Evolutionary conservation across 768 basidiomycete species (phyloP).

Genomic region (Guyanaporus albipodus): DNA sequence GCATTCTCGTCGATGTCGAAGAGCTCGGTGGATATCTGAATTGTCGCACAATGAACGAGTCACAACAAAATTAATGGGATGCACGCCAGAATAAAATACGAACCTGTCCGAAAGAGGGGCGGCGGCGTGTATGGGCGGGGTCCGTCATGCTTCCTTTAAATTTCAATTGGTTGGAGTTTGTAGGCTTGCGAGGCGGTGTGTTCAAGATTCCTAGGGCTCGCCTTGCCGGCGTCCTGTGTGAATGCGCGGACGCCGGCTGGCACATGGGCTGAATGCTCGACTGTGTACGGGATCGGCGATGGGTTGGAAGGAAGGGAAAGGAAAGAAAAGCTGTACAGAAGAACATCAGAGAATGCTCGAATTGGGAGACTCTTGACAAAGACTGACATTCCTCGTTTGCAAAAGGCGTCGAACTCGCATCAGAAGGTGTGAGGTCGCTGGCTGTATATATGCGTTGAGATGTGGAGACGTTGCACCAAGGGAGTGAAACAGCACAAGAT

Average conservation of each 20-base stretch:
- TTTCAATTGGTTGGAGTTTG: slow-evolving; percentile 51
- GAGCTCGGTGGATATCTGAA: slow-evolving; percentile 49
- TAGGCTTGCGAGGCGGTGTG: slow-evolving; percentile 67
- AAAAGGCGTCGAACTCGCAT: slow-evolving; percentile 45
- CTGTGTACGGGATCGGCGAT: slow-evolving; percentile 56
- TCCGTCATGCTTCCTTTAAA: slow-evolving; percentile 71
- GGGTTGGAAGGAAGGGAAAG: slow-evolving; percentile 52
- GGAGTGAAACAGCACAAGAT: not conserved
- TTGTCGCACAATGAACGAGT: slow-evolving; percentile 13
- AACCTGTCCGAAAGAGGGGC: slow-evolving; percentile 40
- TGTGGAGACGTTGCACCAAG: not conserved
- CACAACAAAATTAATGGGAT: slow-evolving; percentile 11
- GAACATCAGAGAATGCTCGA: slow-evolving; percentile 19
- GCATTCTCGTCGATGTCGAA: slow-evolving; percentile 77
- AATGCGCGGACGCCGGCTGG: slow-evolving; percentile 22
- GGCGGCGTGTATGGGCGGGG: slow-evolving; percentile 51
- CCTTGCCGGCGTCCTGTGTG: slow-evolving; percentile 31
- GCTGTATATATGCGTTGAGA: slow-evolving; percentile 39
- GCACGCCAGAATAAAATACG: slow-evolving; percentile 13
- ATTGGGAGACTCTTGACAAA: slow-evolving; percentile 12
- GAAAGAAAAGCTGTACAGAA: slow-evolving; percentile 47
- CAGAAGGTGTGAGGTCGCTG: slow-evolving; percentile 47
- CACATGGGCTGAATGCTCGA: slow-evolving; percentile 44
- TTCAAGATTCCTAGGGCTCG: slow-evolving; percentile 37
- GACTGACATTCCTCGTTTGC: slow-evolving; percentile 48